Evolutionary conservation across 495 filamentous ascomycete species (phyloP).

Genomic region (Oleoguttula mirabilis): DNA sequence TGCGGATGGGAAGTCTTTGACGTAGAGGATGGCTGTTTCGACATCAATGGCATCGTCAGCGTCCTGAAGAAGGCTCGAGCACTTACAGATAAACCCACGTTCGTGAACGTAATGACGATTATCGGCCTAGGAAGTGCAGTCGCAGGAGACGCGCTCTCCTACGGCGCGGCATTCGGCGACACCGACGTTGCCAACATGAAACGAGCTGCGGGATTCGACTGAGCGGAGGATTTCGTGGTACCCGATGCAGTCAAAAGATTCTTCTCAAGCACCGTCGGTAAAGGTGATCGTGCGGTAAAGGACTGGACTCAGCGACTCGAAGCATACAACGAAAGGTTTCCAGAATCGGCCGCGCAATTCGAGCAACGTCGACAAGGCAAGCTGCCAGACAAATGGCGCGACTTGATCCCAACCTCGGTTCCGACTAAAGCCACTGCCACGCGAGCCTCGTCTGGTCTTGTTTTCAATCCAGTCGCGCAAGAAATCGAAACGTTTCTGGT

Average conservation of each 20-base stretch:
- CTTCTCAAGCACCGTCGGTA: conserved; percentile 30
- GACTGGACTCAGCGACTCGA: conserved; percentile 26
- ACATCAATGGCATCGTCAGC: conserved; percentile 39
- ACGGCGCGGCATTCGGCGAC: conserved; percentile 40
- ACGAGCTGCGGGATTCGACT: conserved; percentile 34
- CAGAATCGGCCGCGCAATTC: conserved; percentile 39
- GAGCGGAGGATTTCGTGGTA: conserved; percentile 37
- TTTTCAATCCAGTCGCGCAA: conserved; percentile 41
- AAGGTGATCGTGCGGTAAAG: conserved; percentile 2
- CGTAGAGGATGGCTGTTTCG: conserved; percentile 41
- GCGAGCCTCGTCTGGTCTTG: conserved; percentile 37
- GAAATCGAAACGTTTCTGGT: conserved; percentile 42
- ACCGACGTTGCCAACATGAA: conserved; percentile 40
- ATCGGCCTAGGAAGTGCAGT: conserved; percentile 43
- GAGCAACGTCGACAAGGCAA: conserved; percentile 35
- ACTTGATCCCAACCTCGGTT: conserved; percentile 33
- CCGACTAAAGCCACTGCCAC: conserved; percentile 39
- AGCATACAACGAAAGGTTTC: conserved; percentile 33
- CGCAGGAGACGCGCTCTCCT: conserved; percentile 38
- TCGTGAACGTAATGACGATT: conserved; percentile 47
- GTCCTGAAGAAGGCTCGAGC: conserved; percentile 38
- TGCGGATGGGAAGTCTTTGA: conserved; percentile 48
- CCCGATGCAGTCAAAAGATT: conserved; percentile 37
- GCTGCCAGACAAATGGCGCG: conserved; percentile 34
- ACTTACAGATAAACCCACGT: conserved; percentile 40